Conservation (phyloP, 257 asterid genomes). For the Solanum dulcamara region DNA sequence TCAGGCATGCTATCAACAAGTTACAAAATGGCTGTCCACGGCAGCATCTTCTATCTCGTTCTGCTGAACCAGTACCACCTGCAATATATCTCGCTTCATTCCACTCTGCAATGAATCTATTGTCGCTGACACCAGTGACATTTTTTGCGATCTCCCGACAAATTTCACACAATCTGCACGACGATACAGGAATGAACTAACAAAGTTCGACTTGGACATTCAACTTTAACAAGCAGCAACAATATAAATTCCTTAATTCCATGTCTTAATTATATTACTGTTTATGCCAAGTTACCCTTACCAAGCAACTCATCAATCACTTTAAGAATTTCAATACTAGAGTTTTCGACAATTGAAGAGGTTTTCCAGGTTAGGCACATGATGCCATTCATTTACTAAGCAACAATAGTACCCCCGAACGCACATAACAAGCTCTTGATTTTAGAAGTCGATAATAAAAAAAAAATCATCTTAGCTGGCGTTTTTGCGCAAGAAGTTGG, state of each 20-base stretch:
- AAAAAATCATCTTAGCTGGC: not conserved
- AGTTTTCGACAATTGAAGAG: not conserved
- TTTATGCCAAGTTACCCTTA: not conserved
- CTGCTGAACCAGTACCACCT: not conserved
- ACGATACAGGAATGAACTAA: not conserved
- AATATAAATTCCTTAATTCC: not conserved
- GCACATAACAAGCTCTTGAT: not conserved
- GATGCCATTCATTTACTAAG: not conserved
- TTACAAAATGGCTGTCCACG: slow-evolving; percentile 58
- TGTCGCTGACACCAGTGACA: slow-evolving; percentile 31
- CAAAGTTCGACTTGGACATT: not conserved
- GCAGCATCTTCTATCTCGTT: slow-evolving; percentile 37
- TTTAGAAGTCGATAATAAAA: not conserved
- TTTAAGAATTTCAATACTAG: not conserved
- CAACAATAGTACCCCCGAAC: not conserved
- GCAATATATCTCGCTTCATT: slow-evolving; percentile 23
- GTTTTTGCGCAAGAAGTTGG: not conserved
- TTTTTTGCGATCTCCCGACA: slow-evolving; percentile 59
- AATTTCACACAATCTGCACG: slow-evolving; percentile 73
- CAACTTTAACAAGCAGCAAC: not conserved
- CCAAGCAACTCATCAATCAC: not conserved
- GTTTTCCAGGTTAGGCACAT: not conserved
- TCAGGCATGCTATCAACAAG: slow-evolving; percentile 67
- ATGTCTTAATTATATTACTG: not conserved
- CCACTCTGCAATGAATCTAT: slow-evolving; percentile 62